Evolutionary conservation across 139 green algal genomes (phyloP).

Genomic region (Pseudopediastrum boryanum): DNA sequence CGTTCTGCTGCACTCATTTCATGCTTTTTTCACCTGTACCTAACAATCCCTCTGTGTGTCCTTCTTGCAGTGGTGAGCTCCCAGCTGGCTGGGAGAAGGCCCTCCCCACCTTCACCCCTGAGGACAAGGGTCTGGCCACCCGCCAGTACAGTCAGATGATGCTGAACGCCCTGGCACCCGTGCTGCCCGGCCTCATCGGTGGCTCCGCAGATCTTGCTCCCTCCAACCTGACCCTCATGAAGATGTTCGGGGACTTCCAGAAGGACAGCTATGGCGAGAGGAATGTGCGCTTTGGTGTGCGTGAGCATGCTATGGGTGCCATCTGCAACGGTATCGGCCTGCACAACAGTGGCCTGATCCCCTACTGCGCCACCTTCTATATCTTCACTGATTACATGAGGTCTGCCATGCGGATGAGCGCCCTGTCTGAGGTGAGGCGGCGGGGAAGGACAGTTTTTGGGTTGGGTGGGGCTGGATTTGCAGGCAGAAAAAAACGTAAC

Average conservation of each 20-base stretch:
- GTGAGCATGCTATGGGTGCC: slow-evolving; percentile 98
- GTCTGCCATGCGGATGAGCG: slow-evolving; percentile 93
- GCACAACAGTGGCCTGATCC: slow-evolving; percentile 90
- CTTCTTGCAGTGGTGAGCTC: slow-evolving; percentile 70
- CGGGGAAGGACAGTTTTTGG: no score
- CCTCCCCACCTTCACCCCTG: slow-evolving; percentile 91
- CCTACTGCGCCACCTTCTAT: slow-evolving; percentile 99
- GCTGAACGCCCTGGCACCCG: slow-evolving; percentile 92
- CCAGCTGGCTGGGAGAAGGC: slow-evolving; percentile 84
- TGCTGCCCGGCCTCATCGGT: slow-evolving; percentile 93
- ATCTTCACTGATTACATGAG: slow-evolving; percentile 99
- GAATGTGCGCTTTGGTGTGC: slow-evolving; percentile 98
- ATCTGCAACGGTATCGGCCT: slow-evolving; percentile 96
- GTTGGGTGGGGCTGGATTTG: no score
- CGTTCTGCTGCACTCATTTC: no score
- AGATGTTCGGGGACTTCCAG: slow-evolving; percentile 98
- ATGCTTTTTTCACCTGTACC: no score
- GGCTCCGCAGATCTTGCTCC: slow-evolving; percentile 96
- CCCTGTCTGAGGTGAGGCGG: slow-evolving; percentile 83
- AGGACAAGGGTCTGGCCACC: slow-evolving; percentile 94
- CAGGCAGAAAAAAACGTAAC: no score
- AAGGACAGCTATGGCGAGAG: slow-evolving; percentile 91
- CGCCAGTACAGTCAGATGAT: slow-evolving; percentile 96
- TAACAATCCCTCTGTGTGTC: no score
- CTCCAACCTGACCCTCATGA: slow-evolving; percentile 99